These are phyloP conservation scores for Kluyveromyces siamensis DNA, from an alignment of 805 yeast genomes.

Conservation along the genomic window DNA sequence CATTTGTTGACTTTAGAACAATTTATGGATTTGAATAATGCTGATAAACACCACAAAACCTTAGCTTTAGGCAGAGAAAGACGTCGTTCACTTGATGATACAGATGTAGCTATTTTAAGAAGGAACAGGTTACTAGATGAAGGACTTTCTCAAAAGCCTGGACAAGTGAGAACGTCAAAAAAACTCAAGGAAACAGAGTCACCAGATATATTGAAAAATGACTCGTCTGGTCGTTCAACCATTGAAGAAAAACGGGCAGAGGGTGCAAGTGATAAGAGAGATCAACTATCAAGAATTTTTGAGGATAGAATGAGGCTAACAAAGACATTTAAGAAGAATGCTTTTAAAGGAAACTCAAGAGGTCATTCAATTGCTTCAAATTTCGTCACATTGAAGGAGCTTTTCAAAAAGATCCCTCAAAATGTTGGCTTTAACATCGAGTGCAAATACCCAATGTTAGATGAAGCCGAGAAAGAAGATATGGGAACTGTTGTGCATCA, in stretches of 20 bases:
- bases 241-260: background rate
- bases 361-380: slow-evolving; percentile 87
- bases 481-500: slow-evolving; percentile 81
- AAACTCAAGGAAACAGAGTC: no score
- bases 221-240: background rate
- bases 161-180: background rate
- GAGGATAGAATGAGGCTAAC: slow-evolving; percentile 71
- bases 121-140: background rate
- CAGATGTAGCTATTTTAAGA: slow-evolving; percentile 11
- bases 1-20: slow-evolving; percentile 85
- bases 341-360: slow-evolving; percentile 86
- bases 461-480: slow-evolving; percentile 82
- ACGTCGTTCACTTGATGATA: slow-evolving; percentile 24
- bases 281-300: slow-evolving; percentile 1
- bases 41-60: slow-evolving; percentile 12
- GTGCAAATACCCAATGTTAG: slow-evolving; percentile 90
- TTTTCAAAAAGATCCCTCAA: slow-evolving; percentile 71
- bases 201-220: background rate
- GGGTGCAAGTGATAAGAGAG: background rate
- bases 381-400: slow-evolving; percentile 79
- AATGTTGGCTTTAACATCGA: slow-evolving; percentile 91
- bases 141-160: background rate
- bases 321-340: slow-evolving; percentile 77
- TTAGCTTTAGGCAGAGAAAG: slow-evolving; percentile 6
- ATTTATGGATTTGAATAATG: slow-evolving; percentile 48